These are phyloP conservation scores for Raffaelea albimanens DNA, from an alignment of 2,329 filamentous ascomycete species.

Conservation along the genomic window DNA sequence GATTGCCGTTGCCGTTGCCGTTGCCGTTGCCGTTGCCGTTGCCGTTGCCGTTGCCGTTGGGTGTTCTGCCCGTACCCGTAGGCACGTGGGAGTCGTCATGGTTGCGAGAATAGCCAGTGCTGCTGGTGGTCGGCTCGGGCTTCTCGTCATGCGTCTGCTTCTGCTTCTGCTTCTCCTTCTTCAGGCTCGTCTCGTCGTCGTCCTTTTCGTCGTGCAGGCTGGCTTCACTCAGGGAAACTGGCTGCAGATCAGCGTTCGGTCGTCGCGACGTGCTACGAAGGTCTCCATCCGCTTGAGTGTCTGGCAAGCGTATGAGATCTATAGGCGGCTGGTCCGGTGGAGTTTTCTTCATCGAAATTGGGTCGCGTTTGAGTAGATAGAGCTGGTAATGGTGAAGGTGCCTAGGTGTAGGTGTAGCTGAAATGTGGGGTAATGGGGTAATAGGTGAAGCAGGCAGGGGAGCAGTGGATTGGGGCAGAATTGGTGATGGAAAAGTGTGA, in stretches of 20 bases:
- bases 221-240: conserved; percentile 18
- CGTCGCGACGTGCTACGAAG: conserved; percentile 25
- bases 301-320: conserved; percentile 48
- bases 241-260: conserved; percentile 23
- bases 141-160: background rate
- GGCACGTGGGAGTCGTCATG: no score
- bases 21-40: background rate
- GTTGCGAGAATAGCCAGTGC: no score
- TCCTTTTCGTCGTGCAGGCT: background rate
- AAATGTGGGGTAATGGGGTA: no score
- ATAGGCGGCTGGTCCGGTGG: conserved; percentile 42
- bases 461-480: background rate
- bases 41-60: background rate
- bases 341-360: conserved; percentile 52
- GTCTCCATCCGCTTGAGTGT: conserved; percentile 46
- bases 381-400: background rate
- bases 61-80: no score
- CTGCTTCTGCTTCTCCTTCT: background rate
- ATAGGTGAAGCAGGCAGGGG: no score
- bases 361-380: background rate
- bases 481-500: no score
- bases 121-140: no score
- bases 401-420: background rate
- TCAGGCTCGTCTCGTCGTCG: background rate
- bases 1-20: background rate